Evolutionary conservation across 352 stramenopile species (phyloP), one percentile per base, ranked within the genome.

Genomic region (Phytophthora melonis): DNA sequence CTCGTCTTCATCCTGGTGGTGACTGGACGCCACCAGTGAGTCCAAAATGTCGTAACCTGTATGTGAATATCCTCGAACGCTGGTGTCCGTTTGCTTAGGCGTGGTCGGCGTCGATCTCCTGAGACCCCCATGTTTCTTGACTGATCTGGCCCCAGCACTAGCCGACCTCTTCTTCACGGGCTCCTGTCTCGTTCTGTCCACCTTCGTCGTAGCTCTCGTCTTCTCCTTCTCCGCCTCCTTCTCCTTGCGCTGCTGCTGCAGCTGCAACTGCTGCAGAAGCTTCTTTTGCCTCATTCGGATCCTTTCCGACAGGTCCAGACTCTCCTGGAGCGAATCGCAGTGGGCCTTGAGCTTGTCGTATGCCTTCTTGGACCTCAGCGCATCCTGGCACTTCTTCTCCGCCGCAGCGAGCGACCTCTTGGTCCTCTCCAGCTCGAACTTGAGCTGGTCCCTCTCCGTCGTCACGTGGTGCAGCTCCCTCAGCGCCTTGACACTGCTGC

Each of bases 211-310:
- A 19, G 60, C 21, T 19, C n/a, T 49, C 34, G 14, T 23, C 34
- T 25, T 16, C 16, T 34, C 23, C 18, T 41, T 25, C 41, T 71
- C 45, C 49, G 63, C 60, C 18, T 41, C 14, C 41, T 14, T 11
- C 50, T 55, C 13, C 23, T n/a, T 41, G 3, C 34, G 39, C 55
- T 93, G 87, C 53, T 95, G 82, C 23, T 92, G 83, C 3, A 96
- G 59, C 18, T 93, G 87, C 1, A 93, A 70, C 53, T 95, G 83
- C 23, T 92, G 83, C 4, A 96, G 62, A 18, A 95, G 58, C 58
- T 89, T 92, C 76, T 96, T 96, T 62, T 96, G 88, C 0, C 86
- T 71, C 8, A 87, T 59, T 43, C 90, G 79, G 66, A 95, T 95
- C 39, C 83, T 91, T 62, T 96, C 88, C 0, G 88, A 95, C 39